These are phyloP conservation scores for Ceratonia siliqua DNA, from an alignment of 306 rosid genomes.

Conservation along the genomic window DNA sequence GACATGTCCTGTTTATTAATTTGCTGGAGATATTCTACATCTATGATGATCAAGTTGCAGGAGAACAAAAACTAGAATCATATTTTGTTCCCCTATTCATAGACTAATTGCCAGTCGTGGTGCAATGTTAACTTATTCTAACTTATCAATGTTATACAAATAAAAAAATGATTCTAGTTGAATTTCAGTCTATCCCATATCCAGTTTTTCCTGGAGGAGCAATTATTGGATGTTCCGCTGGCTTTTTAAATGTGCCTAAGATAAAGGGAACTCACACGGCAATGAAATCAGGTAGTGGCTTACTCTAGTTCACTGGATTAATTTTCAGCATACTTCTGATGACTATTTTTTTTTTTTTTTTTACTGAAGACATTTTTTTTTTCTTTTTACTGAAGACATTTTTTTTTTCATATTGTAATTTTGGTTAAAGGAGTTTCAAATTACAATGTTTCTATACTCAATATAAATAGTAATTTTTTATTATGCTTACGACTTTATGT, in stretches of 20 bases:
- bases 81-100: slow-evolving; percentile 13
- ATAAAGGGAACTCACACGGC: slow-evolving; percentile 96
- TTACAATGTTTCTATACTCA: not conserved
- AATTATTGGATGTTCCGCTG: slow-evolving; percentile 92
- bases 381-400: not conserved
- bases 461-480: not conserved
- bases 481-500: not conserved
- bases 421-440: slow-evolving; percentile 19
- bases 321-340: slow-evolving; percentile 10
- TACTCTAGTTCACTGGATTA: not conserved
- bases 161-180: slow-evolving; percentile 69
- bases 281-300: slow-evolving; percentile 85
- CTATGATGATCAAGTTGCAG: slow-evolving; percentile 20
- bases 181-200: slow-evolving; percentile 99
- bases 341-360: not conserved
- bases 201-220: slow-evolving; percentile 99
- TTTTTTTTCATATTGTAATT: slow-evolving; percentile 10
- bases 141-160: slow-evolving; percentile 37
- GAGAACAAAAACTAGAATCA: not conserved
- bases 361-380: not conserved
- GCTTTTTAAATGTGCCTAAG: slow-evolving; percentile 92
- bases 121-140: slow-evolving; percentile 10
- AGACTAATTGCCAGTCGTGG: not conserved
- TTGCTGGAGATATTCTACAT: not conserved
- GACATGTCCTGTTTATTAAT: not conserved